phyloP scores from a whole-genome alignment of 352 stramenopile species.

The Globisporangium viniferum region DNA sequence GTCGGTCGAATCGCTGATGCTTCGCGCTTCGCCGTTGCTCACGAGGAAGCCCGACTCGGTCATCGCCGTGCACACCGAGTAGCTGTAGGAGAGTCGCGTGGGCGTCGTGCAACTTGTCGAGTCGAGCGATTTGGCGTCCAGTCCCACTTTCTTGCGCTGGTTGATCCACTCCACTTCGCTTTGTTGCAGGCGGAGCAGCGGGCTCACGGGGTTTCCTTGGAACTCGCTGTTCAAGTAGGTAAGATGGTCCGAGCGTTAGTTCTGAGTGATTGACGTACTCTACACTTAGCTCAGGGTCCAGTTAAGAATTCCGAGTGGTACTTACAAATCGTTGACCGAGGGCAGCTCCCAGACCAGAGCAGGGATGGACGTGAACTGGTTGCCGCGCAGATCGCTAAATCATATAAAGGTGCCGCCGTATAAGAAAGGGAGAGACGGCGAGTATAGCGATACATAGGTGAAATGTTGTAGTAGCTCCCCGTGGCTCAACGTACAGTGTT shows the following conservation, averaged over 20 bases:
- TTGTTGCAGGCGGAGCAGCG: neutral
- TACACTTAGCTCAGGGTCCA: neutral
- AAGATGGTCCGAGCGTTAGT: neutral
- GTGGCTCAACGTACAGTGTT: neutral
- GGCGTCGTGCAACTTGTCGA: conserved; percentile 1
- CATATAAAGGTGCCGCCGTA: neutral
- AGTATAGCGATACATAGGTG: neutral
- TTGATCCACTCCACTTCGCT: conserved; percentile 7
- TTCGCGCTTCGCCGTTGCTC: neutral
- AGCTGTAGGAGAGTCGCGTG: neutral
- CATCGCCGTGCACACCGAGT: neutral
- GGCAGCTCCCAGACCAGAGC: conserved; percentile 6
- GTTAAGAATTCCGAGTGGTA: neutral
- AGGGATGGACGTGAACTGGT: conserved; percentile 10
- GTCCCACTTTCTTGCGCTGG: neutral
- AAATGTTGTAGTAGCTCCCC: neutral
- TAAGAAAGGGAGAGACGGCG: neutral
- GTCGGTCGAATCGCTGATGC: neutral
- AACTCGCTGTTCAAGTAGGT: conserved; percentile 1
- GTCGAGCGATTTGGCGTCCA: conserved; percentile 6
- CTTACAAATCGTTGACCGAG: conserved; percentile 11
- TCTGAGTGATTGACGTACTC: neutral
- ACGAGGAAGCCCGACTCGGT: neutral
- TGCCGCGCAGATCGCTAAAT: conserved; percentile 3
- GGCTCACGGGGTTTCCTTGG: conserved; percentile 4